Conservation (phyloP, 176 grass and related monocot species). For the Poa pratensis region DNA sequence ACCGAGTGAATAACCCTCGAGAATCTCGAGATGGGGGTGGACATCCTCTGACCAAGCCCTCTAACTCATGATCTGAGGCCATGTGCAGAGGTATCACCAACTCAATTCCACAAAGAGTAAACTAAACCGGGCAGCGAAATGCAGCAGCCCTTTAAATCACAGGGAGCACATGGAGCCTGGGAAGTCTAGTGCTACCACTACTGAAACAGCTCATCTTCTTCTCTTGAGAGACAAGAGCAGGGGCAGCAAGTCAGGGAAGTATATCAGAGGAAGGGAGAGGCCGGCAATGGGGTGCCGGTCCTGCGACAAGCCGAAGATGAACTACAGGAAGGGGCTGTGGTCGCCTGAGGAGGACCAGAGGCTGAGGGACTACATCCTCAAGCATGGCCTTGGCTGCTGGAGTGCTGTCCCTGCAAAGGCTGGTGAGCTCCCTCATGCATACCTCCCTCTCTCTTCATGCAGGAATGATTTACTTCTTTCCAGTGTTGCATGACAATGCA, state of each 20-base stretch:
- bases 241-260: not conserved
- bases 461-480: no score
- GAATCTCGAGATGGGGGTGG: slow-evolving; percentile 55
- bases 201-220: slow-evolving; percentile 54
- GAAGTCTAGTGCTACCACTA: slow-evolving; percentile 39
- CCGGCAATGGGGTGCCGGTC: slow-evolving; percentile 68
- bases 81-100: slow-evolving; percentile 49
- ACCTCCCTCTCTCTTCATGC: no score
- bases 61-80: slow-evolving; percentile 43
- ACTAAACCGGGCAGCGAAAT: slow-evolving; percentile 51
- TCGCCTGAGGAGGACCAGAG: slow-evolving; percentile 90
- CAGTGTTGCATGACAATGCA: slow-evolving; percentile 1
- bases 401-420: slow-evolving; percentile 87
- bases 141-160: slow-evolving; percentile 58
- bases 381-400: slow-evolving; percentile 84
- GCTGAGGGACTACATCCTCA: slow-evolving; percentile 74
- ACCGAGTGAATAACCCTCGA: slow-evolving; percentile 27
- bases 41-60: slow-evolving; percentile 57
- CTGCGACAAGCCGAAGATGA: slow-evolving; percentile 91
- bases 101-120: slow-evolving; percentile 52
- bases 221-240: slow-evolving; percentile 20
- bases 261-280: slow-evolving; percentile 20
- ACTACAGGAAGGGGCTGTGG: slow-evolving; percentile 80
- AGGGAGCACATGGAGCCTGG: slow-evolving; percentile 59
- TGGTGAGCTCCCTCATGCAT: slow-evolving; percentile 44